Percentiles rank a stretch among this genome's conserved stretches.
Conservation (phyloP, 495 filamentous ascomycete species). For the Talaromyces nanjingensis region DNA sequence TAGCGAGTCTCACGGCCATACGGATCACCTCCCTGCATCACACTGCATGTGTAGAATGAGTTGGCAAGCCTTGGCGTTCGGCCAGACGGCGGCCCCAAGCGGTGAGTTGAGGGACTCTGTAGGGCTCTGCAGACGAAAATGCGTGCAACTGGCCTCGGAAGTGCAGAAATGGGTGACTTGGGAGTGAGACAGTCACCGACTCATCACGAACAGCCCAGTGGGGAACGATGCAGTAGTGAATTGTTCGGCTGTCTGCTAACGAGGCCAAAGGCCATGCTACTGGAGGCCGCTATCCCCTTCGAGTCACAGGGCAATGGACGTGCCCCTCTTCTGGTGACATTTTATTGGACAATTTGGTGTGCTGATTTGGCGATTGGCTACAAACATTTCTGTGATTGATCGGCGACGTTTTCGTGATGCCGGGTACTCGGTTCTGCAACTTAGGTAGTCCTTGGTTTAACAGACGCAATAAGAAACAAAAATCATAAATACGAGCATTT, state of each 20-base stretch:
- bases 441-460: neutral
- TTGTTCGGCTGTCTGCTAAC: neutral
- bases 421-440: neutral
- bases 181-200: neutral
- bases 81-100: neutral
- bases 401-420: neutral
- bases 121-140: neutral
- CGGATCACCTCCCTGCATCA: constrained; percentile 3
- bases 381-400: neutral
- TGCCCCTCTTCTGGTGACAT: neutral
- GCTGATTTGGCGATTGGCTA: neutral
- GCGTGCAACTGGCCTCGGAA: neutral
- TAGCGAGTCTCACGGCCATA: neutral
- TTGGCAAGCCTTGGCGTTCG: constrained; percentile 7
- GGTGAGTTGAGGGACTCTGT: neutral
- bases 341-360: neutral
- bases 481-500: neutral
- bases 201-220: neutral
- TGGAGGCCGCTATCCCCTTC: neutral
- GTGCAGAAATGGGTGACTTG: neutral
- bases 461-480: neutral
- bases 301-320: neutral
- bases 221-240: neutral
- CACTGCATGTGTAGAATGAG: neutral
- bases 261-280: neutral